Base-by-base conservation (phyloP, 208 protist species). In the Vickermania ingenoplastis region DNA sequence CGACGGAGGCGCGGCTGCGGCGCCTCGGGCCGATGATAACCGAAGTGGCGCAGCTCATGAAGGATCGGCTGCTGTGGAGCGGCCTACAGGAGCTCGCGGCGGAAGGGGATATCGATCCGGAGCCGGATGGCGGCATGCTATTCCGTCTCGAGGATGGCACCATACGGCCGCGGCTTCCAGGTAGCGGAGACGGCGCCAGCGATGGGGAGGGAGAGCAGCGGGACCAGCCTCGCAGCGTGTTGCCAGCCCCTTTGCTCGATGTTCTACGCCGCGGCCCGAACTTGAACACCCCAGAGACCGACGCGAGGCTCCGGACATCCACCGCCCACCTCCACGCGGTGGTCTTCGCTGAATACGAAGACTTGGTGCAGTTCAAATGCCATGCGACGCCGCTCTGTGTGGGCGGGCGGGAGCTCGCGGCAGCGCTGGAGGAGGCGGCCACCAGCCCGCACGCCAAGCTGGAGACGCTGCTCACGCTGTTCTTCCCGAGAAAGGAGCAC, bases 401-500 rank as follows among this genome's bases (percentile, higher is more conserved):
- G 22, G 36, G 69, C 4, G 57, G 79, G 41, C 69, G 62, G 23
- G 29, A 67, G 61, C 56, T 64, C 36, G 36, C 36, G 36, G 17
- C 7, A 45, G 36, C 36, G 29, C 72, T 92, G 31, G 71, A 88
- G 50, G 41, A 45, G 5, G 68, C 69, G 23, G 22, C 73, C 23
- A 69, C 57, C 50, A 67, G 70, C 22, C 26, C 53, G 17, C 52
- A 56, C 31, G 71, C 73, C 48, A 53, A 66, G 31, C 25, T 54
- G 3, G 49, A 53, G 26, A 36, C 59, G 30, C 64, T 86, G 21
- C 45, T 63, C 60, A 50, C 41, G 27, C 41, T 92, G 24, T 65
- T 83, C 57, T 83, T 81, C 29, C 80, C 80, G 5, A 62, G 65
- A 13, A 54, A 69, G 17, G 75, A 85, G 57, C 56, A 79, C n/a